Base-by-base conservation (phyloP, 176 grass and related monocot genomes). In the Oryza rufipogon region DNA sequence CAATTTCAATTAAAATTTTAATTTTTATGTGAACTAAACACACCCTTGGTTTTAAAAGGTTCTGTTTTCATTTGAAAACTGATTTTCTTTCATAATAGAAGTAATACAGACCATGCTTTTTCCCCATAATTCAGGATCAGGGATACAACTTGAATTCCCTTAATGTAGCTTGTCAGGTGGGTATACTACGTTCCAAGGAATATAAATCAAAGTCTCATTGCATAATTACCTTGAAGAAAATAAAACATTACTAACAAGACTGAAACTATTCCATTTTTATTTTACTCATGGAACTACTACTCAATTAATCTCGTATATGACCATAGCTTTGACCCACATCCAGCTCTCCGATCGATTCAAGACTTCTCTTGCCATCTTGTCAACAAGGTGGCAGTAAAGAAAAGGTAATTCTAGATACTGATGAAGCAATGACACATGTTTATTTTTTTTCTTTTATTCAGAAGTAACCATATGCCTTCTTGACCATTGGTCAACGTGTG, bases 401-500 rank as follows among this genome's bases (percentile, higher is more conserved):
- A 77, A 30, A 41, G 1, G 7, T 41, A 52, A 58, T 58, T n/a
- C 19, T 88, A 65, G 44, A 65, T 34, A 3, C 32, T 11, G 63
- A 71, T 11, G 17, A 66, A 67, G 17, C 45, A 80, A 74, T 83
- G 6, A 78, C 44, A 74, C 4, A 64, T n/a, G 48, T 61, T n/a
- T 12, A 2, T 70, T 9, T 34, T 38, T 38, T 4, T 16, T 23
- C 4, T 41, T 16, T 38, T 11, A 44, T 58, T 19, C 25, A 2
- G 10, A n/a, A 32, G 13, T 56, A 65, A 48, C 61, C n/a, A 51
- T 63, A 63, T 36, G 74, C 23, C 61, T 36, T 63, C 20, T 79
- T 87, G 63, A 87, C 80, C 84, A 70, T 79, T 87, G 80, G 75
- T 80, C 75, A 83, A 69, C 23, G 75, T 71, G 84, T 86, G 73